Evolutionary conservation across 1,284 basidiomycete genomes (phyloP).

Genomic region (Fomitopsis schrenkii): DNA sequence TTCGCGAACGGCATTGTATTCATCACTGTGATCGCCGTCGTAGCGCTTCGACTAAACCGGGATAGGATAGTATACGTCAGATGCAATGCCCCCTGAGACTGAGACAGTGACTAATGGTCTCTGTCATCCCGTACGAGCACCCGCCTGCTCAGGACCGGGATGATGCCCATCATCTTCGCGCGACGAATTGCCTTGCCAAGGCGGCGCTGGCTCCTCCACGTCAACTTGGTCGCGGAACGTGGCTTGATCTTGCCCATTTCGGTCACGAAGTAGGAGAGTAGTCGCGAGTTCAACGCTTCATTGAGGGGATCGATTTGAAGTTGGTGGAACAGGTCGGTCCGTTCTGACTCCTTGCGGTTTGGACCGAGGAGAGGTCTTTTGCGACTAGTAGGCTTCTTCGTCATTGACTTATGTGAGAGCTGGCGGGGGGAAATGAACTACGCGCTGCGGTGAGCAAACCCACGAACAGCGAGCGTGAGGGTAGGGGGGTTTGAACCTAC

Average conservation of each 20-base stretch:
- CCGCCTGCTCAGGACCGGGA: constrained; percentile 60
- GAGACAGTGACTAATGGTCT: not conserved
- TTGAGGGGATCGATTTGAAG: constrained; percentile 66
- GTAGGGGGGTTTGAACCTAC: not conserved
- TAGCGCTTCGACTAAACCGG: not conserved
- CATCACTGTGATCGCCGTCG: not conserved
- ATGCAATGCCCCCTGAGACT: not conserved
- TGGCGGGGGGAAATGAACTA: constrained; percentile 30
- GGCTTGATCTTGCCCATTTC: constrained; percentile 84
- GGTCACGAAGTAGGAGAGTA: constrained; percentile 70
- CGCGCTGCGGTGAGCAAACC: not conserved
- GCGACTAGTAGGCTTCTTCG: not conserved
- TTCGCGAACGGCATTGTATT: not conserved
- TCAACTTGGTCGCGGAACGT: constrained; percentile 72
- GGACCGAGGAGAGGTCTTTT: constrained; percentile 46
- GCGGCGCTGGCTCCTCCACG: constrained; percentile 77
- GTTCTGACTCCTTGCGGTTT: constrained; percentile 41
- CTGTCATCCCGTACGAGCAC: constrained; percentile 3
- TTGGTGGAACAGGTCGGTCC: constrained; percentile 66
- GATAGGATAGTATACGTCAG: not conserved
- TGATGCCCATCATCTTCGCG: constrained; percentile 90
- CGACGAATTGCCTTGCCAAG: constrained; percentile 88
- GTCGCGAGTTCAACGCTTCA: constrained; percentile 61
- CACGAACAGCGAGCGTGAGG: too few species aligned
- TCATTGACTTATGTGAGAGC: constrained; percentile 22